A percentile compares a stretch with the other conserved stretches of the same genome.
These are phyloP conservation scores for Candida taoyuanica DNA, from an alignment of 805 yeast genomes.

Conservation along the genomic window DNA sequence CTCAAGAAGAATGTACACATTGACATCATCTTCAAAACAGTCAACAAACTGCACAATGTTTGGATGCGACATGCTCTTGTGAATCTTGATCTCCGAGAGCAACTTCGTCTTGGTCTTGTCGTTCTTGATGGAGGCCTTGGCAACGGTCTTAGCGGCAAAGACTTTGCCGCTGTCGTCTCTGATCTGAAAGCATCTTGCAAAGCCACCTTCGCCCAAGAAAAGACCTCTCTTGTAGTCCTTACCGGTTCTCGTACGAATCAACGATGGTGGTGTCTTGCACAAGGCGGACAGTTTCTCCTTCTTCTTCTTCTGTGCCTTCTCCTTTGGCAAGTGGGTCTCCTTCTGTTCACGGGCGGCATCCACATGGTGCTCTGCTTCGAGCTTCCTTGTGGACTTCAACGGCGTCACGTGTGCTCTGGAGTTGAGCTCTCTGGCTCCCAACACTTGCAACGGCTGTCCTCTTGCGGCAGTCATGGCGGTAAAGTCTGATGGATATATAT, in stretches of 20 bases:
- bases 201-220: slow-evolving; percentile 96
- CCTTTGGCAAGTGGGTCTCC: slow-evolving; percentile 23
- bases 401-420: slow-evolving; percentile 30
- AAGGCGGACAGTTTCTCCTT: slow-evolving; percentile 86
- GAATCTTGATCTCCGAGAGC: slow-evolving; percentile 91
- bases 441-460: slow-evolving; percentile 38
- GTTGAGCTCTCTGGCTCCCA: slow-evolving; percentile 31
- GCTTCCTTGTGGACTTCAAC: slow-evolving; percentile 26
- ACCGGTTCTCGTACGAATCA: slow-evolving; percentile 82
- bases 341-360: slow-evolving; percentile 14
- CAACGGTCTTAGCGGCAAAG: slow-evolving; percentile 96
- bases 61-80: slow-evolving; percentile 81
- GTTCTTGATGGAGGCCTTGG: slow-evolving; percentile 87
- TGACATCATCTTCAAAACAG: slow-evolving; percentile 94
- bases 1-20: slow-evolving; percentile 89
- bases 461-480: slow-evolving; percentile 31
- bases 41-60: slow-evolving; percentile 91
- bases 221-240: slow-evolving; percentile 86
- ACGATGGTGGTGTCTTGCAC: slow-evolving; percentile 95
- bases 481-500: too few relatives aligned
- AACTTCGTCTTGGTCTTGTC: slow-evolving; percentile 83
- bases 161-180: slow-evolving; percentile 82
- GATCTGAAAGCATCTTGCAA: slow-evolving; percentile 97
- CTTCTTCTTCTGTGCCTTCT: slow-evolving; percentile 57
- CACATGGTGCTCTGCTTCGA: slow-evolving; percentile 16